Evolutionary conservation across 495 filamentous ascomycete genomes (phyloP).

Genomic region (Annulohypoxylon maeteangense): DNA sequence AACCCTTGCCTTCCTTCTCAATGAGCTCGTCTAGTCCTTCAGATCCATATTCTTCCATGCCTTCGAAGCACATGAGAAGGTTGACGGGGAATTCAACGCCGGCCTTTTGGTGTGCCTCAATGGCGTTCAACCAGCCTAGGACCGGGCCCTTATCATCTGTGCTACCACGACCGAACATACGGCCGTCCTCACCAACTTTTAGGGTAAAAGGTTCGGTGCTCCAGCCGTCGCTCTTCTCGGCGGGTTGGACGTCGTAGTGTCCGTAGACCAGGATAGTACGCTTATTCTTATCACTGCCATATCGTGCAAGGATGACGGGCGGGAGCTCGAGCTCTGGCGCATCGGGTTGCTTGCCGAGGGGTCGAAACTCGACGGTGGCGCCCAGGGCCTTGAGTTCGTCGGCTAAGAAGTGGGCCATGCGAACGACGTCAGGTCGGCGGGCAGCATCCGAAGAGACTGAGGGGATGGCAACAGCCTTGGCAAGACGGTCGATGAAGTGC

Average conservation of each 20-base stretch:
- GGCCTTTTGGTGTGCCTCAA: constrained; percentile 95
- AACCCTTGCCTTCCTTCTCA: constrained; percentile 84
- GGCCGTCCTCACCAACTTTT: constrained; percentile 84
- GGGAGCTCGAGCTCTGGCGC: constrained; percentile 91
- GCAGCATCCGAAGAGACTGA: constrained; percentile 92
- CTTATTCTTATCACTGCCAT: constrained; percentile 90
- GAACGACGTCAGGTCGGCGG: constrained; percentile 87
- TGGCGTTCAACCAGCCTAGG: constrained; percentile 96
- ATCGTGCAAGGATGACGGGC: constrained; percentile 89
- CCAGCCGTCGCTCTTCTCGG: constrained; percentile 94
- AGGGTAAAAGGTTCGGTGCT: constrained; percentile 93
- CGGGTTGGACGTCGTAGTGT: constrained; percentile 99
- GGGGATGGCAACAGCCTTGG: constrained; percentile 93
- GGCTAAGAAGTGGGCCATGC: constrained; percentile 94
- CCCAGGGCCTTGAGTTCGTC: constrained; percentile 83
- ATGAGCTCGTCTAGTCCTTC: constrained; percentile 97
- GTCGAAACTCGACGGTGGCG: constrained; percentile 83
- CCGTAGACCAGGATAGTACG: constrained; percentile 96
- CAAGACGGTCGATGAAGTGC: constrained; percentile 90
- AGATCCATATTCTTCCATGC: constrained; percentile 99
- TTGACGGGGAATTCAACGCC: constrained; percentile 96
- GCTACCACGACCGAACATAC: constrained; percentile 95
- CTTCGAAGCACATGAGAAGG: constrained; percentile 99
- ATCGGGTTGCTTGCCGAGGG: constrained; percentile 88
- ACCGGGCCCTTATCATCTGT: constrained; percentile 99